Evolutionary conservation across 2,329 filamentous ascomycete genomes (phyloP).

Genomic region (Botryosphaeria dothidea): DNA sequence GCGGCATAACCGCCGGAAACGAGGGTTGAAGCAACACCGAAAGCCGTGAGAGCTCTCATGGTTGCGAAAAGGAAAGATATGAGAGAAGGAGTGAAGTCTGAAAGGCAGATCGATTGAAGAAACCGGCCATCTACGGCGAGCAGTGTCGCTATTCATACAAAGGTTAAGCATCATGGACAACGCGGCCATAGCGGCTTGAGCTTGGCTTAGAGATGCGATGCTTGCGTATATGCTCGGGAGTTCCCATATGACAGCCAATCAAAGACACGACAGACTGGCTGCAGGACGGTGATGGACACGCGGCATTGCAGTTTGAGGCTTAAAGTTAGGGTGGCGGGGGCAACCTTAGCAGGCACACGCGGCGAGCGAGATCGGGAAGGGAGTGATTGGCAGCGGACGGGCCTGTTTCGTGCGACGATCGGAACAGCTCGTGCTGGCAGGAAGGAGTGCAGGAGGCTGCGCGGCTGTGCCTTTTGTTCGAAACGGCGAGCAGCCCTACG

Average conservation of each 20-base stretch:
- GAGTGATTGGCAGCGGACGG: neutral
- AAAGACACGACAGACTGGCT: neutral
- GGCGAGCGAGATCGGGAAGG: neutral
- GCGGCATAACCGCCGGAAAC: constrained; percentile 6
- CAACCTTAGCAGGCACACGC: neutral
- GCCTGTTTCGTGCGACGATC: neutral
- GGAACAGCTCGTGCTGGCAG: neutral
- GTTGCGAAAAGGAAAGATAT: neutral
- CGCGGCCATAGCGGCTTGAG: neutral
- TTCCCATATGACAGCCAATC: neutral
- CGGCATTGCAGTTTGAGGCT: neutral
- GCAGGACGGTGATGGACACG: neutral
- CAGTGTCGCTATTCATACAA: neutral
- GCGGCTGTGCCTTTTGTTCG: neutral
- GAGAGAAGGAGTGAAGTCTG: neutral
- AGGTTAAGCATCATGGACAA: neutral
- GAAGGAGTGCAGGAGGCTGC: neutral
- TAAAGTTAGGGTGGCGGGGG: neutral
- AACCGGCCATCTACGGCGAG: no score
- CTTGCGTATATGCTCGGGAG: constrained; percentile 1
- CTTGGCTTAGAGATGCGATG: neutral
- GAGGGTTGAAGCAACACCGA: constrained; percentile 14
- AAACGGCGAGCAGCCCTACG: neutral
- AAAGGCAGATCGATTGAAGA: neutral
- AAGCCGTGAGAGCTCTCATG: constrained; percentile 13